Conservation (phyloP, 1,284 basidiomycete species). For the Cyathus olla region DNA sequence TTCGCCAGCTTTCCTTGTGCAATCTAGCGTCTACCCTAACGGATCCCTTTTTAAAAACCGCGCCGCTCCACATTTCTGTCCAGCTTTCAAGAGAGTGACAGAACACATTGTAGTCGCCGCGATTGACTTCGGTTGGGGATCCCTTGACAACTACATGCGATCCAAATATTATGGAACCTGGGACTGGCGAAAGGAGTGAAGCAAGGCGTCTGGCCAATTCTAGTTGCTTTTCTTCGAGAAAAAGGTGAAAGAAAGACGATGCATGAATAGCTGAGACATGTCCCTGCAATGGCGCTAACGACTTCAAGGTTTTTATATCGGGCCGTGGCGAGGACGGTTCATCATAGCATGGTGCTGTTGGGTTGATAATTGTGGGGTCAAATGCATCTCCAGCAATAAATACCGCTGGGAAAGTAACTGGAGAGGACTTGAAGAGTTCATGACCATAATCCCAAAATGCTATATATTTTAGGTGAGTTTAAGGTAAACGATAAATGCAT, state of each 20-base stretch:
- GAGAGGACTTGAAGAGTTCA: constrained; percentile 46
- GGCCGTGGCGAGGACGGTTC: constrained; percentile 33
- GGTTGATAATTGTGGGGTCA: constrained; percentile 45
- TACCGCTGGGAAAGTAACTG: constrained; percentile 52
- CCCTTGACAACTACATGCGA: constrained; percentile 38
- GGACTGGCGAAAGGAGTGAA: constrained; percentile 44
- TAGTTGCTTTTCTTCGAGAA: constrained; percentile 53
- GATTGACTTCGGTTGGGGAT: constrained; percentile 6
- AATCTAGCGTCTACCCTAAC: constrained; percentile 29
- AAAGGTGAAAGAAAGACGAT: constrained; percentile 64
- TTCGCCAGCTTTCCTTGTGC: constrained; percentile 7
- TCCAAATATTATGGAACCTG: constrained; percentile 47
- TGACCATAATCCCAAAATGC: constrained; percentile 53
- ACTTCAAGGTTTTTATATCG: constrained; percentile 42
- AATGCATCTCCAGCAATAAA: constrained; percentile 63
- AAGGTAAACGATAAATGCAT: not conserved
- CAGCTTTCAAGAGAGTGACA: constrained; percentile 51
- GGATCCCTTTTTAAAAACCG: constrained; percentile 32
- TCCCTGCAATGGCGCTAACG: constrained; percentile 55
- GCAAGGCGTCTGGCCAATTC: constrained; percentile 51
- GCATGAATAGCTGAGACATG: constrained; percentile 59
- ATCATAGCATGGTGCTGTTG: constrained; percentile 34
- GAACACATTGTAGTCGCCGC: constrained; percentile 29
- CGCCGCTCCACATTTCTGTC: constrained; percentile 45
- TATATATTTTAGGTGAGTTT: constrained; percentile 9